phyloP scores from a whole-genome alignment of 179 eudicot genomes.

The Carnegiea gigantea region DNA sequence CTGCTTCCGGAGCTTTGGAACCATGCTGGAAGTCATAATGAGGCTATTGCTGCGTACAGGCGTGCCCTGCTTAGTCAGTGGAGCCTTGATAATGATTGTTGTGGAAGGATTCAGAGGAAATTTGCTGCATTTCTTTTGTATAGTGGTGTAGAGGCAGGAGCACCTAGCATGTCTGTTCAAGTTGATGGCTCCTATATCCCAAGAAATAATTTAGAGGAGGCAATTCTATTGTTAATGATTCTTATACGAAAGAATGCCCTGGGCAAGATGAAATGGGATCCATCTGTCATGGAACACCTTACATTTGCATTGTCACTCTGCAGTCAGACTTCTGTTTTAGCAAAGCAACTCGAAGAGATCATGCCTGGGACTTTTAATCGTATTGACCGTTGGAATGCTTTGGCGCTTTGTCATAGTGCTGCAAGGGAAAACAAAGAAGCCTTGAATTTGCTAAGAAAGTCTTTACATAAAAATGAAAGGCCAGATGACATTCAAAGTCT shows the following conservation, averaged over 20 bases:
- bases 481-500: constrained; percentile 43
- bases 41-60: constrained; percentile 48
- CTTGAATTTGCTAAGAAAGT: constrained; percentile 43
- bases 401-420: constrained; percentile 47
- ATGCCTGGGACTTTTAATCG: constrained; percentile 47
- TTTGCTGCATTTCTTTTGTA: constrained; percentile 50
- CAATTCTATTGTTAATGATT: constrained; percentile 44
- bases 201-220: constrained; percentile 51
- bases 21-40: constrained; percentile 41
- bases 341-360: constrained; percentile 51
- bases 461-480: constrained; percentile 45
- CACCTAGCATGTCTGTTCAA: constrained; percentile 49
- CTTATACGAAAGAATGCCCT: constrained; percentile 40
- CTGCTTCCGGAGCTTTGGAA: constrained; percentile 54
- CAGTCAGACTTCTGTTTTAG: constrained; percentile 44
- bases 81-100: constrained; percentile 50
- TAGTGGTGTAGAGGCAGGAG: constrained; percentile 52
- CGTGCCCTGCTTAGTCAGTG: constrained; percentile 59
- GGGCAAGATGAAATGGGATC: constrained; percentile 50
- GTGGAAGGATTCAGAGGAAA: constrained; percentile 49
- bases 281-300: constrained; percentile 53
- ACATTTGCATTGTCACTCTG: constrained; percentile 50
- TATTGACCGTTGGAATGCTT: constrained; percentile 48
- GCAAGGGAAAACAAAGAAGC: constrained; percentile 43
- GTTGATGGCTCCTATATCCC: constrained; percentile 50